Conservation (phyloP, 768 basidiomycete species). For the Tricholoma saponaceum region DNA sequence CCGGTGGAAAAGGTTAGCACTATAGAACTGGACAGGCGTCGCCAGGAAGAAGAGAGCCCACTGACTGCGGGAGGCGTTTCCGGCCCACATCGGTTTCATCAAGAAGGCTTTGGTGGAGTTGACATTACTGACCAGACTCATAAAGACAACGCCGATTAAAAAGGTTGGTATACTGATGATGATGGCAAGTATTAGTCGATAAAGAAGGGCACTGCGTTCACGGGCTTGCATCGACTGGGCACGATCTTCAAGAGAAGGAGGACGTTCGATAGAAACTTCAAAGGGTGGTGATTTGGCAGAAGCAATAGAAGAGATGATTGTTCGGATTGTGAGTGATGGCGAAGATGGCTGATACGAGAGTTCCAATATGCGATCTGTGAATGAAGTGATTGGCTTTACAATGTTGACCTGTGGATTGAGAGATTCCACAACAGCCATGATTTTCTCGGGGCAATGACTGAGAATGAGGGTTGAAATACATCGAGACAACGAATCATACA, state of each 20-base stretch:
- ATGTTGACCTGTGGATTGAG: constrained; percentile 34
- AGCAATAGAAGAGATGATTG: constrained; percentile 48
- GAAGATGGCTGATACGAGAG: constrained; percentile 48
- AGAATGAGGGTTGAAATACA: background rate
- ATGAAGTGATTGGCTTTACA: constrained; percentile 32
- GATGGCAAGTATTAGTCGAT: constrained; percentile 53
- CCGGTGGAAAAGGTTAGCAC: constrained; percentile 43
- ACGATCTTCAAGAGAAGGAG: constrained; percentile 58
- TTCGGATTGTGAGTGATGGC: constrained; percentile 63
- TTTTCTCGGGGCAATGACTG: constrained; percentile 53
- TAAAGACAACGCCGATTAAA: constrained; percentile 73
- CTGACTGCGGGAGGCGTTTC: constrained; percentile 51
- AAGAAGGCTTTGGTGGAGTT: constrained; percentile 48
- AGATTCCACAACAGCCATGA: constrained; percentile 36
- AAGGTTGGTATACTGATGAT: constrained; percentile 73
- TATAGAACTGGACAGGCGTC: constrained; percentile 69
- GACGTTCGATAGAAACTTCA: constrained; percentile 38
- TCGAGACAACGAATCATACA: background rate
- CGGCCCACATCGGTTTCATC: constrained; percentile 58
- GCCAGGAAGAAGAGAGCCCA: constrained; percentile 67
- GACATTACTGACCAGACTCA: constrained; percentile 53
- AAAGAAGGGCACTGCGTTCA: constrained; percentile 51
- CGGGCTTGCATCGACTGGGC: constrained; percentile 51
- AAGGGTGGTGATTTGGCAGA: constrained; percentile 39
- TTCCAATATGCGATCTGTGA: constrained; percentile 41